These are phyloP conservation scores for Globisporangium ultimum DNA, from an alignment of 352 stramenopile species.

Conservation along the genomic window DNA sequence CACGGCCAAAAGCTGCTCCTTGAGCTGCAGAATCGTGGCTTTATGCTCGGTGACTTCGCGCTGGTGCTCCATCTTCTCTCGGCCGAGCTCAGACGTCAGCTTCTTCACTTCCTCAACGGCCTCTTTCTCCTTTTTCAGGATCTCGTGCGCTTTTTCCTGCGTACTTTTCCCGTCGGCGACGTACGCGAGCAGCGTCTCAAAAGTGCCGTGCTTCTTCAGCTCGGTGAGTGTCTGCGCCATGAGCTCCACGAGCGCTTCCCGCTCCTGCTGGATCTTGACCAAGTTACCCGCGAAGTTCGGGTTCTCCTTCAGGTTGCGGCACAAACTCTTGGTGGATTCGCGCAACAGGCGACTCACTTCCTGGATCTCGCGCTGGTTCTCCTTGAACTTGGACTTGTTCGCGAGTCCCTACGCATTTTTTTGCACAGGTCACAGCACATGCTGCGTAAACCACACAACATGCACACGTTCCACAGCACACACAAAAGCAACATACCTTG, in stretches of 20 bases:
- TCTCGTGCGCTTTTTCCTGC: constrained; percentile 72
- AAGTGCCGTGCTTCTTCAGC: constrained; percentile 72
- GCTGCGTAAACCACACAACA: too few relatives aligned
- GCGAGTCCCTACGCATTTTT: constrained; percentile 53
- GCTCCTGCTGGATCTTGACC: constrained; percentile 91
- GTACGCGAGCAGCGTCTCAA: constrained; percentile 69
- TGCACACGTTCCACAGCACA: background rate
- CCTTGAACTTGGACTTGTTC: constrained; percentile 93
- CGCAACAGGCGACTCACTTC: constrained; percentile 87
- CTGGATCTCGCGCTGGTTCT: constrained; percentile 91
- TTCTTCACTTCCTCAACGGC: constrained; percentile 86
- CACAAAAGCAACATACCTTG: constrained; percentile 37
- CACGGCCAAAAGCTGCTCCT: constrained; percentile 79
- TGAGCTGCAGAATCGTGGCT: constrained; percentile 66
- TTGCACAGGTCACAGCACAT: too few relatives aligned
- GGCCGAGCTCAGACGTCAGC: constrained; percentile 72
- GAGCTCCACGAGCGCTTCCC: constrained; percentile 76
- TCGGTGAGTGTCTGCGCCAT: constrained; percentile 58
- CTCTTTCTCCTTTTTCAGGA: constrained; percentile 84
- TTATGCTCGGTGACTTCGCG: constrained; percentile 74
- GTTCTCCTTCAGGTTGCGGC: constrained; percentile 92
- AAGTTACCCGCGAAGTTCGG: constrained; percentile 91
- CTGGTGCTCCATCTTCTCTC: constrained; percentile 76
- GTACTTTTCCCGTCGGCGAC: constrained; percentile 76
- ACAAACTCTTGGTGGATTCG: constrained; percentile 91